A percentile compares a stretch with the other conserved stretches of the same genome.
Evolutionary conservation across 1,139 yeast genomes (phyloP).

Genomic region (Lodderomyces pseudojiufengensis): DNA sequence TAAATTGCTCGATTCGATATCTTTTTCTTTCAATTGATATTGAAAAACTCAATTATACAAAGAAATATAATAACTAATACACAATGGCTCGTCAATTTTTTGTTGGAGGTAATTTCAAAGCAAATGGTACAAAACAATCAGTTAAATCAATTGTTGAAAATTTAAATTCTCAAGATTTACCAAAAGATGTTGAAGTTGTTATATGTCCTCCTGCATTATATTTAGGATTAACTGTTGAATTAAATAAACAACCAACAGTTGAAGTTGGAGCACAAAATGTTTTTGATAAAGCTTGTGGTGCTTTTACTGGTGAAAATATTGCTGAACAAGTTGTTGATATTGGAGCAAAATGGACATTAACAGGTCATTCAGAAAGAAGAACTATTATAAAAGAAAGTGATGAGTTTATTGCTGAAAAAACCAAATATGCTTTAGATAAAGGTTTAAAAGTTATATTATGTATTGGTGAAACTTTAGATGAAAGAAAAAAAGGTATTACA

Average conservation of each 20-base stretch:
- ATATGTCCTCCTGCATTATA: constrained; percentile 96
- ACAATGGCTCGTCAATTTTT: constrained; percentile 89
- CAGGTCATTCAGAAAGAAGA: constrained; percentile 99
- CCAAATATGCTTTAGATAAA: constrained; percentile 85
- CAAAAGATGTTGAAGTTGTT: constrained; percentile 80
- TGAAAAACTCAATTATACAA: neutral
- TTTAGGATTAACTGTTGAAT: constrained; percentile 69
- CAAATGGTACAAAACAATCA: constrained; percentile 92
- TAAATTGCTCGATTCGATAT: no score
- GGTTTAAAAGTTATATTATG: constrained; percentile 91
- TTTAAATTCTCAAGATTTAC: constrained; percentile 75
- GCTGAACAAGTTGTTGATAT: constrained; percentile 86
- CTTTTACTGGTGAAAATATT: constrained; percentile 96
- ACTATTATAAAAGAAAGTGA: constrained; percentile 86
- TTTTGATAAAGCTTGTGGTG: constrained; percentile 85
- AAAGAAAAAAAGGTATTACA: constrained; percentile 86
- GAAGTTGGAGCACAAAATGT: constrained; percentile 88
- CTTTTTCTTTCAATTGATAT: no score
- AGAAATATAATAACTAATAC: neutral
- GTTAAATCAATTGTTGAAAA: constrained; percentile 78
- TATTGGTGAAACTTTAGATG: constrained; percentile 96
- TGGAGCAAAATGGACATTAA: constrained; percentile 91
- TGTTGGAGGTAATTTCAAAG: constrained; percentile 98
- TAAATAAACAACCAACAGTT: constrained; percentile 69
- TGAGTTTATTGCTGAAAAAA: constrained; percentile 90